Evolutionary conservation across 1,139 yeast species (phyloP), one percentile per base, ranked within the genome.

Genomic region (Saccharomyces pastorianus): DNA sequence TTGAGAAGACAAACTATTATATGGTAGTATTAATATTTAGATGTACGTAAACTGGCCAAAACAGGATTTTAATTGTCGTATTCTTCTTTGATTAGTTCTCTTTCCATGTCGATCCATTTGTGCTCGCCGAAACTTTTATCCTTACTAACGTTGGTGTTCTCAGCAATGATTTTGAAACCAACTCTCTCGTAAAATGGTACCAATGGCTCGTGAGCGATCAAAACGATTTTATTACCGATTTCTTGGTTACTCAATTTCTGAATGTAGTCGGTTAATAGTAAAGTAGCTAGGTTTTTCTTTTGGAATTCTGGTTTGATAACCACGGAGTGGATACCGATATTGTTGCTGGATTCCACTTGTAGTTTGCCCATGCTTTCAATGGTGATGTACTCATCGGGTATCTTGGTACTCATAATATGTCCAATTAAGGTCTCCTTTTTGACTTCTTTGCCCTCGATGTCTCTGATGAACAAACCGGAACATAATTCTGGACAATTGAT

Each of bases 161-260:
- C 70, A 50, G 67, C 68, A 17, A 59, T 56, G 29, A 64, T 61
- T 52, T 64, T 64, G 60, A 91, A 91, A 0, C 96, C 97, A 50
- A 88, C 77, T 61, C 85, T 80, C 63, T 83, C 84, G 71, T 91
- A 91, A 69, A 90, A 90, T 27, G 88, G 85, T 17, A 84, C 73
- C 66, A 89, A 76, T 11, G 77, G 75, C 53, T 82, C 80, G 66
- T 87, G 90, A 34, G 90, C 88, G 58, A 91, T 79, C 49, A 93
- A 76, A 4, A 84, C 80, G 53, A 93, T 83, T 63, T 82, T 79
- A 61, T 84, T 88, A 52, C 95, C 97, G 60, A 89, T 83, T 63
- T 85, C 89, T 67, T 89, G 95, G 68, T 90, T 89, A 48, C 90
- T 82, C 70, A 93, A 76, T 64, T 91, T 88, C 71, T 93, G 97